Evolutionary conservation across 176 grass and related monocot genomes (phyloP).

Genomic region (Poa pratensis): DNA sequence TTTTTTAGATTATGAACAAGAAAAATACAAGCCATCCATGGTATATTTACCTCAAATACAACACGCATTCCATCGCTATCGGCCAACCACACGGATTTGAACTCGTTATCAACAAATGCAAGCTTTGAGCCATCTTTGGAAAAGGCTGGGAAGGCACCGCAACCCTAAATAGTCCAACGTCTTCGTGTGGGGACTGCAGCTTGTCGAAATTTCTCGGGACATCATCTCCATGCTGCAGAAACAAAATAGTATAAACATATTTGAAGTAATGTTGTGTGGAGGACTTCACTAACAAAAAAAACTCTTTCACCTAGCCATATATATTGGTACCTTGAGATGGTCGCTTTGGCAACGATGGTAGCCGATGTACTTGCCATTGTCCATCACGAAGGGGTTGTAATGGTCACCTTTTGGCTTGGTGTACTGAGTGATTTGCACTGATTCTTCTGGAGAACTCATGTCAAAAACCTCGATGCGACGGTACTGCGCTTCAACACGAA

Average conservation of each 20-base stretch:
- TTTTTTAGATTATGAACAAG: not conserved
- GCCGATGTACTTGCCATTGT: too few species aligned
- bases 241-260: not conserved
- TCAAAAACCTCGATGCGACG: too few species aligned
- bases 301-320: too few species aligned
- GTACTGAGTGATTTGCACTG: too few species aligned
- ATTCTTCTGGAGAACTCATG: too few species aligned
- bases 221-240: slow-evolving; percentile 25
- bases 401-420: too few species aligned
- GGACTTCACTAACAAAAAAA: too few species aligned
- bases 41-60: slow-evolving; percentile 9
- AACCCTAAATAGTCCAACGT: slow-evolving; percentile 30
- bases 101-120: slow-evolving; percentile 32
- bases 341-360: too few species aligned
- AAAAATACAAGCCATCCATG: not conserved
- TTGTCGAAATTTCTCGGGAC: slow-evolving; percentile 24
- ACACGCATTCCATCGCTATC: slow-evolving; percentile 33
- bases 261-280: too few species aligned
- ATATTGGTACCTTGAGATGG: too few species aligned
- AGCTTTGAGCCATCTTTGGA: slow-evolving; percentile 35
- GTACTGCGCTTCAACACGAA: too few species aligned
- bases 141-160: slow-evolving; percentile 35
- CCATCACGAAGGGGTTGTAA: too few species aligned
- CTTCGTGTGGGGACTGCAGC: slow-evolving; percentile 29
- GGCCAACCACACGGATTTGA: slow-evolving; percentile 8